Evolutionary conservation across 176 grass and related monocot species (phyloP).

Genomic region (Musa troglodytarum): DNA sequence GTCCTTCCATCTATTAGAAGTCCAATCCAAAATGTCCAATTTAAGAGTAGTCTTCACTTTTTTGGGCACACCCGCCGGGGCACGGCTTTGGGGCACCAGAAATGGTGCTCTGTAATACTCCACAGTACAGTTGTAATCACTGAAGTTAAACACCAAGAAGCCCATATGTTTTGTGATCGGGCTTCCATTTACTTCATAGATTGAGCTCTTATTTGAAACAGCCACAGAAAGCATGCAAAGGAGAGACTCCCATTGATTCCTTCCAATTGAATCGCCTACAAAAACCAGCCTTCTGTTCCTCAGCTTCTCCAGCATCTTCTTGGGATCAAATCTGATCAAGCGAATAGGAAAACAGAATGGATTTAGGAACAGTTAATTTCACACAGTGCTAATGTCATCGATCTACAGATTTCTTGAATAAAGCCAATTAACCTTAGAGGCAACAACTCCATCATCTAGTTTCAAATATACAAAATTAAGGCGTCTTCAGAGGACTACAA

Average conservation of each 20-base stretch:
- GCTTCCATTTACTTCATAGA: conserved; percentile 38
- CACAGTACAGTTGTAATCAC: conserved; percentile 79
- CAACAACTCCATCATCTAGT: too few species aligned
- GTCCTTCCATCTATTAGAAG: conserved; percentile 55
- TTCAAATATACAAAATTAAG: neutral
- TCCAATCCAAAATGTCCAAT: conserved; percentile 77
- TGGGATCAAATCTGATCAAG: conserved; percentile 33
- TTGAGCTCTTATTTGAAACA: conserved; percentile 29
- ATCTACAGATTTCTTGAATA: too few species aligned
- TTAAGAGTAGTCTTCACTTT: conserved; percentile 49
- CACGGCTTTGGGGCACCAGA: conserved; percentile 52
- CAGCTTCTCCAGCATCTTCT: conserved; percentile 33
- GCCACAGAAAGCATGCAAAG: conserved; percentile 34
- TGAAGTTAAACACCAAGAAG: conserved; percentile 75
- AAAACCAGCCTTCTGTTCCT: conserved; percentile 39
- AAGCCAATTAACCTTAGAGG: too few species aligned
- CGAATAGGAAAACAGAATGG: neutral
- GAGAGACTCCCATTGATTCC: conserved; percentile 51
- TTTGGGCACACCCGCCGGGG: conserved; percentile 31
- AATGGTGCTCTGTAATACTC: conserved; percentile 88
- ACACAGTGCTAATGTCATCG: too few species aligned
- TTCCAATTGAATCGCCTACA: conserved; percentile 36
- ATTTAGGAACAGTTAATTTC: neutral
- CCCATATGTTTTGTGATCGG: conserved; percentile 54
- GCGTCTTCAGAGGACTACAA: too few species aligned